Evolutionary conservation across 257 asterid genomes (phyloP).

Genomic region (Gardenia jasminoides): DNA sequence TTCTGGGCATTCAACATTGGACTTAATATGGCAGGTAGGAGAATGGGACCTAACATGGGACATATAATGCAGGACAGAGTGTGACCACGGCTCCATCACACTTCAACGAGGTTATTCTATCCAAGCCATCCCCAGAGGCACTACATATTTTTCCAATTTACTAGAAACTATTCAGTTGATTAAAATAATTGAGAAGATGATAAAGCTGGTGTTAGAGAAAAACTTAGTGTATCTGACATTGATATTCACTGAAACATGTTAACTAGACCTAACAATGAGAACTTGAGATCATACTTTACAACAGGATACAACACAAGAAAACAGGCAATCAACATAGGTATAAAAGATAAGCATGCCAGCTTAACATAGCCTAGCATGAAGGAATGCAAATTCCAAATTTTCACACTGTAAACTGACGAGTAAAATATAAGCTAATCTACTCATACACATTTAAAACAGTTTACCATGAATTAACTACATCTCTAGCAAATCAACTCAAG

Average conservation of each 20-base stretch:
- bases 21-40: background rate
- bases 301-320: background rate
- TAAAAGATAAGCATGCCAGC: background rate
- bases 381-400: background rate
- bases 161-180: background rate
- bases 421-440: background rate
- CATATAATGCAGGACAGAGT: too few species aligned
- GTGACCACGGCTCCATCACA: background rate
- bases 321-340: background rate
- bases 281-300: background rate
- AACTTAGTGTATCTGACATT: background rate
- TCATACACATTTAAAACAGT: too few species aligned
- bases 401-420: background rate
- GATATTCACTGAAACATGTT: background rate
- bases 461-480: background rate
- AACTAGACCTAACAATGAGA: background rate
- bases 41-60: background rate
- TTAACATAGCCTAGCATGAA: background rate
- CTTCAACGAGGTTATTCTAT: background rate
- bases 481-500: background rate
- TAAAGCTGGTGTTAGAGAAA: background rate
- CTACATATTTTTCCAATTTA: background rate
- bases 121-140: background rate
- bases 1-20: background rate
- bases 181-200: background rate